Base-by-base conservation (phyloP, 179 eudicot genomes). In the Vitellaria paradoxa region DNA sequence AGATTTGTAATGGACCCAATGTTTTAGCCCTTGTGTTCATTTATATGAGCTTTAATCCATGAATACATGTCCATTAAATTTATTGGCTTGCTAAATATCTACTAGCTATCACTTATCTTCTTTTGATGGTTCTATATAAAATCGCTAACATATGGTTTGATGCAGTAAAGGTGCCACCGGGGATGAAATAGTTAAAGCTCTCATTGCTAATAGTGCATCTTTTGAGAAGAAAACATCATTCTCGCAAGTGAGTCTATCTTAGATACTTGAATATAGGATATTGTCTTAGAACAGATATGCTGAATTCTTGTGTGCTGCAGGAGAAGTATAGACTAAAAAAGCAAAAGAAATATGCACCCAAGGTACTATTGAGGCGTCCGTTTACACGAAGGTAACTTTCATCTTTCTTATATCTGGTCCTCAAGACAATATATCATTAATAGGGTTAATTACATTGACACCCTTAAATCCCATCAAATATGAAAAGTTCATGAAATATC, bases 281-380 rank as follows among this genome's bases (percentile, higher is more conserved):
- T 55, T 52, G n/a, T 76, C 42, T 60, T 23, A 30, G 30, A 52
- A 68, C 53, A 76, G 42, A 17, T 53, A n/a, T 70, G 52, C 77
- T 84, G 82, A 86, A 74, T 24, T 70, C 74, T 26, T 75, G 53
- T 77, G 59, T 63, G 53, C 52, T 83, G 78, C 90, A 96, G 99
- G 99, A 91, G 81, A 96, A 96, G 62, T 96, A 96, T 77, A 87
- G 89, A 83, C 89, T 89, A 14, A 90, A 90, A 74, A 96, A 96
- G 85, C 99, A 93, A 87, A 96, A 96, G 86, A 96, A 96, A 83
- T 96, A 96, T 84, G 98, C 99, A 53, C 99, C 99, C 8, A 88
- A 71, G 79, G 92, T 96, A 69, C 91, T 93, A 65, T 76, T 96
- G 81, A 88, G 99, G 83, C 99, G 99, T 63, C 98, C 99, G 63